Base-by-base conservation (phyloP, 2,329 filamentous ascomycete species). In the Elsinoe arachidis region DNA sequence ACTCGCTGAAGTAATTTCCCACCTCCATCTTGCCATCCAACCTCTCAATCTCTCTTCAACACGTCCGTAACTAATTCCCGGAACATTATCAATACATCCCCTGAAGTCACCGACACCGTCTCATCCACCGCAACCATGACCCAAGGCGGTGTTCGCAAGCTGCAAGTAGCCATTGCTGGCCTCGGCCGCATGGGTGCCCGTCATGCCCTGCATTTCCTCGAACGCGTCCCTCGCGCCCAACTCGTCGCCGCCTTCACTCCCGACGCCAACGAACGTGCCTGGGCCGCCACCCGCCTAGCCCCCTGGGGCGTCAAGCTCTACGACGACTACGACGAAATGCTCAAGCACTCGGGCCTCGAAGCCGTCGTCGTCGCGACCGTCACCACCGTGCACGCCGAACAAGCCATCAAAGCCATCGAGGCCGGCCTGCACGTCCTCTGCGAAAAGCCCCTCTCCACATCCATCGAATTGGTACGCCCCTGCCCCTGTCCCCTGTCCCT, bases 401-500 rank as follows among this genome's bases (percentile, higher is more conserved):
- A 84, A 61, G 75, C 80, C 1, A 78, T 81, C 63, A 75, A 77
- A 62, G 80, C 80, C 10, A 82, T 84, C 54, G 66, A 79, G 53
- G 73, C 72, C 7, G 73, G 77, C 43, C 74, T 78, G 62, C 81
- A 84, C 62, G 79, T 83, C 0, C 68, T 83, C 14, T 82, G 79
- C 63, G 81, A 84, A 71, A 83, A 83, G 71, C 81, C 80, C 1
- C 65, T 82, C 33, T 79, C 76, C 43, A 86, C 81, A 0, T 79
- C 74, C 57, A 73, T 83, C 14, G 80, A 83, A 61, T 72, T 83
- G 53, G 81, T 84, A 69, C 64, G 78, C 70, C 23, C 19, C 21
- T 59, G 15, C 39, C 33, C 34, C 17, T 21, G 15, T 39, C 47
- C 41, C 41, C 35, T 39, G 39, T 7, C 26, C 35, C 51, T 14